phyloP scores from a whole-genome alignment of 371 early-diverging fungal genomes.

The Rhizopus stolonifer region DNA sequence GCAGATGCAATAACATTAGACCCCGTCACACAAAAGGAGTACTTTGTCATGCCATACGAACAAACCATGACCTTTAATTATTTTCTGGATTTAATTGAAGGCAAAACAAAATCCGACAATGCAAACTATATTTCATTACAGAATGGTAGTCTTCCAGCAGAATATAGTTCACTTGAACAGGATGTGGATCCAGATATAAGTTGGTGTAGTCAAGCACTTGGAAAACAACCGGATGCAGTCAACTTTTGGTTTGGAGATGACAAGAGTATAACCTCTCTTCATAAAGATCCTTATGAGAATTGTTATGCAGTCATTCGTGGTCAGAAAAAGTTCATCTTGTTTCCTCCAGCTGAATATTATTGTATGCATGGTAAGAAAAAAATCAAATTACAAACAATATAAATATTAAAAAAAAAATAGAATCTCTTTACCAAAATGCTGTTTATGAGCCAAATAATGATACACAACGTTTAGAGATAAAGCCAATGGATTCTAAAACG shows the following conservation, averaged over 20 bases:
- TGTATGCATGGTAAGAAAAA: conserved; percentile 57
- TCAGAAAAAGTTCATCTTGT: conserved; percentile 67
- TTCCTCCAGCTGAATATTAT: conserved; percentile 70
- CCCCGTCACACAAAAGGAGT: conserved; percentile 37
- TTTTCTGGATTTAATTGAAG: conserved; percentile 51
- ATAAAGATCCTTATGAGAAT: conserved; percentile 84
- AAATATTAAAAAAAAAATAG: conserved; percentile 22
- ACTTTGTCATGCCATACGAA: conserved; percentile 72
- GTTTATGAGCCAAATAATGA: conserved; percentile 38
- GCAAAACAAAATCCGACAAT: conserved; percentile 16
- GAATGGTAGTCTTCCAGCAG: conserved; percentile 64
- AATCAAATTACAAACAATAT: not conserved
- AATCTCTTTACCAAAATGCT: conserved; percentile 57
- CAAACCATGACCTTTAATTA: conserved; percentile 56
- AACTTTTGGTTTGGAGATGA: conserved; percentile 80
- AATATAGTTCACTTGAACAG: conserved; percentile 48
- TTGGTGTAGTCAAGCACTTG: conserved; percentile 67
- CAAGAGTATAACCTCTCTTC: conserved; percentile 65
- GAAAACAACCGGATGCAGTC: conserved; percentile 69
- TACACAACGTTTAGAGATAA: conserved; percentile 32
- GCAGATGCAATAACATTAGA: conserved; percentile 69
- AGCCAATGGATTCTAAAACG: conserved; percentile 42
- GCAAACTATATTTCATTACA: conserved; percentile 71
- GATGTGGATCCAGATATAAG: conserved; percentile 65
- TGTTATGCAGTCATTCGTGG: conserved; percentile 75